These are phyloP conservation scores for Anisodus acutangulus DNA, from an alignment of 257 asterid genomes.

Conservation along the genomic window DNA sequence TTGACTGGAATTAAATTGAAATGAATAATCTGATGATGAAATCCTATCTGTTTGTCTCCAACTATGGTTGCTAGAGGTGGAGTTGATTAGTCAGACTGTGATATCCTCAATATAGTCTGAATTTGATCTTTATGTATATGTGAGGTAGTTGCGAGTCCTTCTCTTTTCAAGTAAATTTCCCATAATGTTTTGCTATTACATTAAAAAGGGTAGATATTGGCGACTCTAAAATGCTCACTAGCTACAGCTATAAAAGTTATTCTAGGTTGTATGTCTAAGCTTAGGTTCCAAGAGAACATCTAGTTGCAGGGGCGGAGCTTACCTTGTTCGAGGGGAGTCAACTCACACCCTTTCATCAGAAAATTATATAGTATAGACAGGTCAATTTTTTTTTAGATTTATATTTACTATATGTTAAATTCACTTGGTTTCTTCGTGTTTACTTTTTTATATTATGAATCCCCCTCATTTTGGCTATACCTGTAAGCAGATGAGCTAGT, in stretches of 20 bases:
- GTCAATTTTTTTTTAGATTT: background rate
- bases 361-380: no score
- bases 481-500: no score
- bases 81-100: background rate
- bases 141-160: background rate
- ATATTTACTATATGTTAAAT: background rate
- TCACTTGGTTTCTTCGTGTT: background rate
- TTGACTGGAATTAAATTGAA: background rate
- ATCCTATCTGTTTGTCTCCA: background rate
- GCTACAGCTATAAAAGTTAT: background rate
- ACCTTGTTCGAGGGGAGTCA: no score
- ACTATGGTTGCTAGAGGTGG: background rate
- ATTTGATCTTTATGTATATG: background rate
- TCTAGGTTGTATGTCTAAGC: background rate
- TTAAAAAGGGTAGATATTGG: background rate
- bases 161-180: background rate
- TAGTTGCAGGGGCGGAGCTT: background rate
- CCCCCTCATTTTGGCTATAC: background rate
- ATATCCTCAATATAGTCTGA: background rate
- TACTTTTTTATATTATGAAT: no score
- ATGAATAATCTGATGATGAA: background rate
- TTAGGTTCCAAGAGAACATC: background rate
- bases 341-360: background rate
- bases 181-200: background rate
- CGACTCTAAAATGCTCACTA: background rate